A percentile compares a stretch with the other conserved stretches of the same genome.
Conservation (phyloP, 169 alveolate species). For the Eimeria tenella region DNA sequence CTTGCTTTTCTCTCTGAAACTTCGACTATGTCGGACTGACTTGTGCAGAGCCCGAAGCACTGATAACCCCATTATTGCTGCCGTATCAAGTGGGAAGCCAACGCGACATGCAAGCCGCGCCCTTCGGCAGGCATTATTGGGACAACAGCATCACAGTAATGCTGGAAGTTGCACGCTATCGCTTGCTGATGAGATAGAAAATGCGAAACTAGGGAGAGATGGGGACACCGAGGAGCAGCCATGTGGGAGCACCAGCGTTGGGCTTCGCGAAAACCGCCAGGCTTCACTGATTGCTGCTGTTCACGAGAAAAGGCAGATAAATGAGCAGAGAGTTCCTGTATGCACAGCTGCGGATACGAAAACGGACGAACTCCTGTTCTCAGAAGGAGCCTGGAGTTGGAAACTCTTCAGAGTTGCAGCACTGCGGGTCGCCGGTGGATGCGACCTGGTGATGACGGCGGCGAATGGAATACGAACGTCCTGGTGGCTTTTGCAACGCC, state of each 20-base stretch:
- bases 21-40: not conserved
- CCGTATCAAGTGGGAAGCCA: not conserved
- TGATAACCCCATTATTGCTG: not conserved
- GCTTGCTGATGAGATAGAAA: conserved; percentile 25
- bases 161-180: not conserved
- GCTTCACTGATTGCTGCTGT: too few relatives aligned
- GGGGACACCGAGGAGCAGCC: not conserved
- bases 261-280: not conserved
- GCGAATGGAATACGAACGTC: conserved; percentile 18
- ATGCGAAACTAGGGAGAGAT: not conserved
- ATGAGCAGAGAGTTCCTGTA: too few relatives aligned
- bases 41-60: not conserved
- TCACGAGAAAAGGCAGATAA: too few relatives aligned
- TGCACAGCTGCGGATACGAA: too few relatives aligned
- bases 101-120: conserved; percentile 19
- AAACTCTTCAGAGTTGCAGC: not conserved
- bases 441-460: not conserved
- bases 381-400: not conserved
- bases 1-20: not conserved
- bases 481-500: conserved; percentile 28
- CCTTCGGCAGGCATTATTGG: conserved; percentile 21
- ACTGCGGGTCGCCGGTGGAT: not conserved
- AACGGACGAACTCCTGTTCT: too few relatives aligned
- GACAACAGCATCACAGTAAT: not conserved
- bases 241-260: not conserved